Percentiles rank a stretch among this genome's conserved stretches.
Evolutionary conservation across 2,329 filamentous ascomycete genomes (phyloP).

Genomic region (Bimuria novae-zelandiae): DNA sequence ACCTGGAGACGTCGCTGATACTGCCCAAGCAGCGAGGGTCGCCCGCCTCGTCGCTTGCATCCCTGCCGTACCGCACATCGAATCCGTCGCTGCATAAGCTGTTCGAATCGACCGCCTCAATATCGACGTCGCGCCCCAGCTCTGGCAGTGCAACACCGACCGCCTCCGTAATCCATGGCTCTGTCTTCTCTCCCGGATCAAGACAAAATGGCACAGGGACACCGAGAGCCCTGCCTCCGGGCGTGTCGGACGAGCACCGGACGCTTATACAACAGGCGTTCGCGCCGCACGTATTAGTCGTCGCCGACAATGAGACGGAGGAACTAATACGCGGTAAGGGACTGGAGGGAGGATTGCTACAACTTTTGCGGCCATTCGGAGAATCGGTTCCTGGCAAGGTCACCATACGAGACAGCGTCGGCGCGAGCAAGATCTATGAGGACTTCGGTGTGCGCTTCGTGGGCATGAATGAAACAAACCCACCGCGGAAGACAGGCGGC

Average conservation of each 20-base stretch:
- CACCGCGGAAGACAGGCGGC: constrained; percentile 51
- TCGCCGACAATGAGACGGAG: constrained; percentile 86
- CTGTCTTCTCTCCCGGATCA: constrained; percentile 52
- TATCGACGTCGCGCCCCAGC: constrained; percentile 48
- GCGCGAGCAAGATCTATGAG: constrained; percentile 79
- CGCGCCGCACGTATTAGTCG: constrained; percentile 84
- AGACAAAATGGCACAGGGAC: constrained; percentile 43
- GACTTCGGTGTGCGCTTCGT: constrained; percentile 90
- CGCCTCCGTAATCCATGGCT: constrained; percentile 39
- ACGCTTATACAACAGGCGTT: constrained; percentile 80
- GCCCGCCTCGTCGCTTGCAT: constrained; percentile 64
- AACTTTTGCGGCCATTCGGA: constrained; percentile 87
- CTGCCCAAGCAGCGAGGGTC: constrained; percentile 64
- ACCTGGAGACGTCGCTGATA: constrained; percentile 65
- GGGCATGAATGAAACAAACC: constrained; percentile 61
- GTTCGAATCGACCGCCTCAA: constrained; percentile 56
- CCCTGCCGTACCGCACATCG: constrained; percentile 59
- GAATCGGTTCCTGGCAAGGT: constrained; percentile 87
- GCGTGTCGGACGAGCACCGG: constrained; percentile 58
- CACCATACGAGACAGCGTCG: constrained; percentile 86
- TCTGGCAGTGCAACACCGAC: constrained; percentile 52
- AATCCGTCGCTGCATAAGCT: constrained; percentile 58
- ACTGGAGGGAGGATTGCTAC: constrained; percentile 78
- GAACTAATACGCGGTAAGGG: constrained; percentile 81
- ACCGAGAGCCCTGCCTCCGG: constrained; percentile 47